These are phyloP conservation scores for Amanita rimosa DNA, from an alignment of 768 basidiomycete species.

Conservation along the genomic window DNA sequence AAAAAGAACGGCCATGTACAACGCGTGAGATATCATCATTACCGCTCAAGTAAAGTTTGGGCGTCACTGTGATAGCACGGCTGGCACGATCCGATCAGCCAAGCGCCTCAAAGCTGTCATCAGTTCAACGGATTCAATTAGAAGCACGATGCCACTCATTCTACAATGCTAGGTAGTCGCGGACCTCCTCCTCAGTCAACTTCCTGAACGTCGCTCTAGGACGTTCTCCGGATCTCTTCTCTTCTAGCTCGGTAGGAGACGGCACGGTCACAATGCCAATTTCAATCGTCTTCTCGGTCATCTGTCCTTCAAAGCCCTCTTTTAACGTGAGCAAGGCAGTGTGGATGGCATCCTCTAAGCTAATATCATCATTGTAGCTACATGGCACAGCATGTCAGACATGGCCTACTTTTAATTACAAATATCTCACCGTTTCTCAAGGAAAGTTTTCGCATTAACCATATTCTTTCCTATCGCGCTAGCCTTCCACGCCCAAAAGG, in stretches of 20 bases:
- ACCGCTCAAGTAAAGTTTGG: neutral
- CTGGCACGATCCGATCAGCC: neutral
- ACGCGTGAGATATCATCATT: neutral
- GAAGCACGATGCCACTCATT: conserved; percentile 2
- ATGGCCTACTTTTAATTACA: conserved; percentile 11
- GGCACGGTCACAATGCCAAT: conserved; percentile 94
- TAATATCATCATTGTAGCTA: conserved; percentile 99
- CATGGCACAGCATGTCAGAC: conserved; percentile 14
- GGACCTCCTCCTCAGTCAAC: conserved; percentile 91
- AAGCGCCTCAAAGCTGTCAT: neutral
- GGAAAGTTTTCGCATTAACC: conserved; percentile 98
- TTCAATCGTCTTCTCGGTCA: conserved; percentile 99
- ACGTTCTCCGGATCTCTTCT: conserved; percentile 59
- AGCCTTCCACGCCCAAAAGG: conserved; percentile 99
- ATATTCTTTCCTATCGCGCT: conserved; percentile 99
- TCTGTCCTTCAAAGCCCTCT: conserved; percentile 99
- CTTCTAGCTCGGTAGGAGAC: conserved; percentile 55
- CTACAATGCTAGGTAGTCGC: conserved; percentile 87
- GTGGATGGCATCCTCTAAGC: conserved; percentile 96
- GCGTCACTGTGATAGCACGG: neutral
- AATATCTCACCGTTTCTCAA: conserved; percentile 87
- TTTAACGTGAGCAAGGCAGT: conserved; percentile 96
- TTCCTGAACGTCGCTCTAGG: conserved; percentile 90
- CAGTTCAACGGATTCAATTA: neutral
- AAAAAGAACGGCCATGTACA: neutral